These are phyloP conservation scores for Rhizoclosmatium sp. DNA, from an alignment of 192 early-diverging fungal species.

Conservation along the genomic window DNA sequence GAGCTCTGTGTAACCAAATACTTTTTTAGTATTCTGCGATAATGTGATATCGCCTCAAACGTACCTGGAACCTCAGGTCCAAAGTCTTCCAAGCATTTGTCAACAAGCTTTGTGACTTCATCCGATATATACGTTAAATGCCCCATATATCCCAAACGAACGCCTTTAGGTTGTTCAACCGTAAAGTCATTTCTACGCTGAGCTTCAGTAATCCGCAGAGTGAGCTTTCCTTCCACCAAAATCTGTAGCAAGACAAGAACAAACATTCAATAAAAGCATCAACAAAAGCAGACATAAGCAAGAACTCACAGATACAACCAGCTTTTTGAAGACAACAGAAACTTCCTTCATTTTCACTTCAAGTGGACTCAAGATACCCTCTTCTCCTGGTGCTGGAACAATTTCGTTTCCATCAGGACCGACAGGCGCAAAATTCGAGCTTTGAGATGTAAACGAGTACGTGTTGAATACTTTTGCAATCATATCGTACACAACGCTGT, in stretches of 20 bases:
- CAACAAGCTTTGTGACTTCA: conserved; percentile 89
- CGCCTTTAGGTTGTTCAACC: conserved; percentile 84
- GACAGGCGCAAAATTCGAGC: conserved; percentile 35
- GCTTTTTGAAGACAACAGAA: conserved; percentile 53
- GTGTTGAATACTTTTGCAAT: conserved; percentile 97
- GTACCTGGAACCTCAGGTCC: conserved; percentile 53
- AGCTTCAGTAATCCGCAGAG: conserved; percentile 82
- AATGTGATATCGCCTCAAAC: background rate
- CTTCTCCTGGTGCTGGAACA: conserved; percentile 22
- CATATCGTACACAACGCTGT: conserved; percentile 99
- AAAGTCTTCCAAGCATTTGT: conserved; percentile 68
- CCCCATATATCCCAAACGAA: conserved; percentile 97
- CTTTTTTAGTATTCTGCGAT: background rate
- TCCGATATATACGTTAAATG: conserved; percentile 98
- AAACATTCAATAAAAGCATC: conserved; percentile 9
- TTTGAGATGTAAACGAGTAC: conserved; percentile 68
- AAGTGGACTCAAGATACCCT: conserved; percentile 29
- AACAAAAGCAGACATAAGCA: conserved; percentile 18
- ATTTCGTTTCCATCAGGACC: conserved; percentile 32
- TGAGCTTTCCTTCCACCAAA: conserved; percentile 87
- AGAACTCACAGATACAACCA: conserved; percentile 57
- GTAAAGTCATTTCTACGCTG: conserved; percentile 84
- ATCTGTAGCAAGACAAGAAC: conserved; percentile 48
- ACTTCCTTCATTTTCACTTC: conserved; percentile 59
- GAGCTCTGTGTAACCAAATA: conserved; percentile 41